Percentiles rank a stretch among this genome's conserved stretches.
Conservation (phyloP, 352 stramenopile species). For the Globisporangium carolinianum region DNA sequence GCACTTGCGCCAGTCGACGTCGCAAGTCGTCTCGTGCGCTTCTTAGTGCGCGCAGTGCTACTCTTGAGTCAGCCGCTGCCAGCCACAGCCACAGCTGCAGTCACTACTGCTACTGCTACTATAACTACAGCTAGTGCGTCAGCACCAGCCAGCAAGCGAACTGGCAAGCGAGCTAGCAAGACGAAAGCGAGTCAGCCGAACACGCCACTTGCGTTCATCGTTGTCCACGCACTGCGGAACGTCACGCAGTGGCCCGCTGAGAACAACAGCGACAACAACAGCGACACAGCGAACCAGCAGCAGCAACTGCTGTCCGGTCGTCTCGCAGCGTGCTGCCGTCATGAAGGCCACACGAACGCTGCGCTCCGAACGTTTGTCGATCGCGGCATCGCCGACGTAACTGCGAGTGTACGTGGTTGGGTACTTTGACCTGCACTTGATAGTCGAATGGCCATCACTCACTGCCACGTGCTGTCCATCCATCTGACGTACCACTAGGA, state of each 20-base stretch:
- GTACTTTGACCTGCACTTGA: too few relatives aligned
- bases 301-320: too few relatives aligned
- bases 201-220: constrained; percentile 47
- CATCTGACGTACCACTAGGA: background rate
- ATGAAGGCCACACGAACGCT: constrained; percentile 19
- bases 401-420: background rate
- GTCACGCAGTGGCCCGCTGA: constrained; percentile 8
- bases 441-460: background rate
- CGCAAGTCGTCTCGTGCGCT: constrained; percentile 10
- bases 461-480: background rate
- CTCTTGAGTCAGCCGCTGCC: constrained; percentile 21
- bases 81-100: background rate
- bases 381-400: constrained; percentile 7
- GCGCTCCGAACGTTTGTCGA: constrained; percentile 28
- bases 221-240: constrained; percentile 47
- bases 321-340: constrained; percentile 1
- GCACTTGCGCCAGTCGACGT: constrained; percentile 10
- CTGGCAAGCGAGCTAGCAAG: constrained; percentile 19
- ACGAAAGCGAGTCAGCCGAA: constrained; percentile 30
- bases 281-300: background rate
- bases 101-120: background rate
- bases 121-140: background rate
- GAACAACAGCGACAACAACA: background rate
- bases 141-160: background rate
- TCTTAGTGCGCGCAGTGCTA: constrained; percentile 32